phyloP scores from a whole-genome alignment of 163 green algal genomes.

The Scenedesmus sp. region DNA sequence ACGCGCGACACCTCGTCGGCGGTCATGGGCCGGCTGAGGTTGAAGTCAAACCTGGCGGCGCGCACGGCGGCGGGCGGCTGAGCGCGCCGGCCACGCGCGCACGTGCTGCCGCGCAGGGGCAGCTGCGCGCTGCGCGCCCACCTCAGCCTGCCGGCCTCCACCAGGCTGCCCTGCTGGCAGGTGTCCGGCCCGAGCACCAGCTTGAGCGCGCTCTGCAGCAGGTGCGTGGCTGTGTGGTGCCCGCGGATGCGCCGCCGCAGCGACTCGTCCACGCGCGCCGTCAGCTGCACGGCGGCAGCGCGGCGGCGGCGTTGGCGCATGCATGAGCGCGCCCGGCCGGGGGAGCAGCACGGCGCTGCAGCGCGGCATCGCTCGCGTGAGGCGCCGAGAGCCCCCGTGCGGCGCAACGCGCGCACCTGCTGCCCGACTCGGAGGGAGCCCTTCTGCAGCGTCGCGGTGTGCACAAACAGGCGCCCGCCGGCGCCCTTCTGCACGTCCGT shows the following conservation, averaged over 20 bases:
- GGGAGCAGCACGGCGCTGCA: too few relatives aligned
- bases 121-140: background rate
- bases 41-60: conserved; percentile 90
- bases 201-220: conserved; percentile 87
- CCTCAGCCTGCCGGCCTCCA: conserved; percentile 62
- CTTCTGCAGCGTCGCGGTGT: conserved; percentile 61
- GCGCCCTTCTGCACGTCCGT: conserved; percentile 77
- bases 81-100: too few relatives aligned
- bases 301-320: background rate
- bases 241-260: conserved; percentile 55
- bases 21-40: conserved; percentile 70
- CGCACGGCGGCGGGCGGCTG: background rate
- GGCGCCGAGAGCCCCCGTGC: too few relatives aligned
- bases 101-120: too few relatives aligned
- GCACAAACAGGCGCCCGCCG: conserved; percentile 80
- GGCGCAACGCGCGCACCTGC: conserved; percentile 37
- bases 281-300: conserved; percentile 46
- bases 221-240: conserved; percentile 91
- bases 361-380: too few relatives aligned
- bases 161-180: conserved; percentile 88
- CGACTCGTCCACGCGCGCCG: conserved; percentile 69
- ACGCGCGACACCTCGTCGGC: conserved; percentile 70
- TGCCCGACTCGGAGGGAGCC: conserved; percentile 57
- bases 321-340: too few relatives aligned
- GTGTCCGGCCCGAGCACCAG: conserved; percentile 84